These are phyloP conservation scores for Hemileia vastatrix DNA, from an alignment of 1,284 basidiomycete species.

Conservation along the genomic window DNA sequence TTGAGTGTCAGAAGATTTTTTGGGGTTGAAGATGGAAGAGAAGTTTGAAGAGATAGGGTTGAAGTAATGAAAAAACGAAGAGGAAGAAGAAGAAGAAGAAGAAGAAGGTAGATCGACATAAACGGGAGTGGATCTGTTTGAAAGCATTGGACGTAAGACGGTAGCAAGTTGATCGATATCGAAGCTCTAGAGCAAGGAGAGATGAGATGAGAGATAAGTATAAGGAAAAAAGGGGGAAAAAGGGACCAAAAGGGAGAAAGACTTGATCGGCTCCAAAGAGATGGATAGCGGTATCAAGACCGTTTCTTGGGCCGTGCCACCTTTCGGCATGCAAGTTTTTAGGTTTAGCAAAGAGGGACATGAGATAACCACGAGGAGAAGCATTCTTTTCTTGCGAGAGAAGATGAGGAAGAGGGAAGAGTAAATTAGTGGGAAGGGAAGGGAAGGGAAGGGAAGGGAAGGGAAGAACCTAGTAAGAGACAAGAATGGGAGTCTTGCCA, in stretches of 20 bases:
- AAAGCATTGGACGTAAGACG: conserved; percentile 5
- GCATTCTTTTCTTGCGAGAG: conserved; percentile 54
- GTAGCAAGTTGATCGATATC: conserved; percentile 11
- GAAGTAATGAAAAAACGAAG: conserved; percentile 21
- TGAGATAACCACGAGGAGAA: conserved; percentile 65
- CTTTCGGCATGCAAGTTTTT: conserved; percentile 68
- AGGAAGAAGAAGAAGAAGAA: conserved; percentile 27
- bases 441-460: neutral
- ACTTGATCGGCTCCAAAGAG: conserved; percentile 43
- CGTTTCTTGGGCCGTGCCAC: conserved; percentile 76
- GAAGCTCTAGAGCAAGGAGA: neutral
- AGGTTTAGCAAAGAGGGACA: conserved; percentile 76
- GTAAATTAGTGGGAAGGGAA: conserved; percentile 3
- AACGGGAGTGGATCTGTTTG: conserved; percentile 4
- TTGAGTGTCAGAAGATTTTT: too few relatives aligned
- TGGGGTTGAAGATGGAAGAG: conserved; percentile 16
- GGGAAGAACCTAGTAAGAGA: conserved; percentile 7
- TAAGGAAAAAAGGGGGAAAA: neutral
- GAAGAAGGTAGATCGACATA: conserved; percentile 18
- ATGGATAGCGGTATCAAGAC: conserved; percentile 34
- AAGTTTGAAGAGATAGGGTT: conserved; percentile 7
- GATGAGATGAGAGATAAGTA: neutral
- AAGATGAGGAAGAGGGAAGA: neutral
- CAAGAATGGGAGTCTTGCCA: conserved; percentile 19
- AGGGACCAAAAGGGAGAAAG: neutral